phyloP scores from a whole-genome alignment of 306 rosid genomes.

The Neltuma alba region DNA sequence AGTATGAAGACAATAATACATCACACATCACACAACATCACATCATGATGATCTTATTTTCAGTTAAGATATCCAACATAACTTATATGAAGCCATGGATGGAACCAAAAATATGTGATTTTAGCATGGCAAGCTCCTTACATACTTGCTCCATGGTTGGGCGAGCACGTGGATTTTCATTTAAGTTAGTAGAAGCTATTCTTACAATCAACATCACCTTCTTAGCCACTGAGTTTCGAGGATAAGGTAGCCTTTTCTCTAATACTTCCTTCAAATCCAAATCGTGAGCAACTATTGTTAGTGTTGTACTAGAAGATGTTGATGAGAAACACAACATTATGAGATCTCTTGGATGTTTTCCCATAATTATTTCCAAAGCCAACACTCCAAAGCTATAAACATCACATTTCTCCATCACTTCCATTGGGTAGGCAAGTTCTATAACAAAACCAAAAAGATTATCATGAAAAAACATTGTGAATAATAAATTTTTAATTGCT shows the following conservation, averaged over 20 bases:
- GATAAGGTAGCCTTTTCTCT: slow-evolving; percentile 29
- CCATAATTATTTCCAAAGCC: slow-evolving; percentile 41
- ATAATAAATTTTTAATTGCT: too few species aligned
- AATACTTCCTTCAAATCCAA: too few species aligned
- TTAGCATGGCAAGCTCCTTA: too few species aligned
- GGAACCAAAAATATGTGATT: too few species aligned
- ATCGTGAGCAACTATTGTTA: neutral
- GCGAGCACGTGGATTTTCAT: too few species aligned
- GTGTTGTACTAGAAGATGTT: neutral
- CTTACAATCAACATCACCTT: slow-evolving; percentile 26
- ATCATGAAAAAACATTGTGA: neutral
- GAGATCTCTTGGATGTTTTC: slow-evolving; percentile 39
- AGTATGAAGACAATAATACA: too few species aligned
- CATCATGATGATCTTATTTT: too few species aligned
- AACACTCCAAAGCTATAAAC: slow-evolving; percentile 35
- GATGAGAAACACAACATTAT: slow-evolving; percentile 13
- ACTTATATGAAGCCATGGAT: too few species aligned
- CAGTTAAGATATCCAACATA: too few species aligned
- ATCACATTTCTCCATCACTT: too few species aligned
- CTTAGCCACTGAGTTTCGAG: slow-evolving; percentile 5
- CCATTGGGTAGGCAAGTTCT: too few species aligned
- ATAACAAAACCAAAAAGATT: neutral
- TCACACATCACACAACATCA: too few species aligned
- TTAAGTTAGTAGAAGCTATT: slow-evolving; percentile 31
- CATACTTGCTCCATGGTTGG: slow-evolving; percentile 43